A percentile compares a stretch with the other conserved stretches of the same genome.
Conservation (phyloP, 306 rosid genomes). For the Cicer yamashitae region DNA sequence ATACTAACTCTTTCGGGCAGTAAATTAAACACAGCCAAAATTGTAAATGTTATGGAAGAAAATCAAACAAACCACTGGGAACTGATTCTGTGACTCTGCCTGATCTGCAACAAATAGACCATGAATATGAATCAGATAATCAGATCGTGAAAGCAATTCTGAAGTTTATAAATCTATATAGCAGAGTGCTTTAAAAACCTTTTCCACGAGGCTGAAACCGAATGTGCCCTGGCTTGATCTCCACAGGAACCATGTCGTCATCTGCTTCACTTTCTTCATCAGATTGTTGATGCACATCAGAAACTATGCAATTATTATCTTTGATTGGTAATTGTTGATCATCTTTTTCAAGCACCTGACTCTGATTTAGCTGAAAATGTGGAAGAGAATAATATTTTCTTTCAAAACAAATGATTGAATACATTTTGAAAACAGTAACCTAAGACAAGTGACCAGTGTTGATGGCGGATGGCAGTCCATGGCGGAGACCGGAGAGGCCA, state of each 20-base stretch:
- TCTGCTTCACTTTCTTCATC: conserved; percentile 63
- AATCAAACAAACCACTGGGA: conserved; percentile 59
- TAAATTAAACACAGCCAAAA: conserved; percentile 35
- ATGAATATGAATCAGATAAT: conserved; percentile 48
- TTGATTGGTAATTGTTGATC: conserved; percentile 51
- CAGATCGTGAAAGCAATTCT: conserved; percentile 46
- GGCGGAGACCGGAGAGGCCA: no score
- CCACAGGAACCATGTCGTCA: conserved; percentile 74
- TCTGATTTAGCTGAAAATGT: conserved; percentile 58
- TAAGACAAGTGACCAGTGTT: conserved; percentile 35
- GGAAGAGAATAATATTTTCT: conserved; percentile 37
- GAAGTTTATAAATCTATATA: conserved; percentile 17
- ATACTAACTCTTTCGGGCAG: conserved; percentile 16
- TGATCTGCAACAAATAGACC: conserved; percentile 63
- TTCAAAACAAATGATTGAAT: conserved; percentile 27
- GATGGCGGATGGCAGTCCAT: no score
- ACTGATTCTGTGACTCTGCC: conserved; percentile 51
- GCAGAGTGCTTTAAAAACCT: conserved; percentile 53
- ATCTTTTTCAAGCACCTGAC: conserved; percentile 47
- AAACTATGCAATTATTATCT: conserved; percentile 40
- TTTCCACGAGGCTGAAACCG: conserved; percentile 73
- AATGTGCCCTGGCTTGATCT: conserved; percentile 92
- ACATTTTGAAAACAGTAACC: conserved; percentile 28
- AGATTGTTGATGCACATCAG: conserved; percentile 53
- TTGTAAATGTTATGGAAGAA: conserved; percentile 21